Conservation (phyloP, 1,284 basidiomycete species). For the Puccinia hordei region DNA sequence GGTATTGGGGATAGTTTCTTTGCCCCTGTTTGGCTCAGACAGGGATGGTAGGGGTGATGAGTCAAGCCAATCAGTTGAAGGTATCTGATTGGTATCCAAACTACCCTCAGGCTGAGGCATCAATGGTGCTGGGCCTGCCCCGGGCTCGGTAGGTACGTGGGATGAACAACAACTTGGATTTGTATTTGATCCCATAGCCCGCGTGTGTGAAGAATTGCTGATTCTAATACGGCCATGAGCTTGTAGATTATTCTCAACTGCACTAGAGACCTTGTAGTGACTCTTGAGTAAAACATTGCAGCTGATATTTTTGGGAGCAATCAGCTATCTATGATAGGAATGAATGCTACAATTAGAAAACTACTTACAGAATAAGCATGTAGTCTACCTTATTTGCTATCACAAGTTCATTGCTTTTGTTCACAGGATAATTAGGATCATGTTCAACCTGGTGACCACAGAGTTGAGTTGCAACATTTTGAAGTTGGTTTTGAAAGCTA, state of each 20-base stretch:
- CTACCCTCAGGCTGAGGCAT: conserved; percentile 29
- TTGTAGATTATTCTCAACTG: conserved; percentile 51
- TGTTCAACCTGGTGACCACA: conserved; percentile 47
- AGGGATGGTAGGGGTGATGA: conserved; percentile 39
- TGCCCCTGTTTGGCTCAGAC: background rate
- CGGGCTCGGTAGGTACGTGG: conserved; percentile 6
- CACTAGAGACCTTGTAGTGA: conserved; percentile 52
- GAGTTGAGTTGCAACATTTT: conserved; percentile 48
- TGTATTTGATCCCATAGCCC: conserved; percentile 29
- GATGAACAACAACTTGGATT: conserved; percentile 32
- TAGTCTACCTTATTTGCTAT: conserved; percentile 53
- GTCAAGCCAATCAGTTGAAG: conserved; percentile 10
- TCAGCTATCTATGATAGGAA: background rate
- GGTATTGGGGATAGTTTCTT: background rate
- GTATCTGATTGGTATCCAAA: conserved; percentile 21
- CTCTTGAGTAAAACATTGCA: conserved; percentile 52
- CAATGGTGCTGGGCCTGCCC: conserved; percentile 42
- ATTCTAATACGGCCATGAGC: conserved; percentile 48
- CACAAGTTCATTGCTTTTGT: conserved; percentile 47
- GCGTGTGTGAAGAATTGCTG: conserved; percentile 40
- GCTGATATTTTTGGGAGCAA: background rate
- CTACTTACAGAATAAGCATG: conserved; percentile 52
- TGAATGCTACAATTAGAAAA: background rate
- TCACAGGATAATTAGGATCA: conserved; percentile 24
- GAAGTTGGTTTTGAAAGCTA: conserved; percentile 52